phyloP scores from a whole-genome alignment of 2,329 filamentous ascomycete species.

The Trichoderma oligosporum region DNA sequence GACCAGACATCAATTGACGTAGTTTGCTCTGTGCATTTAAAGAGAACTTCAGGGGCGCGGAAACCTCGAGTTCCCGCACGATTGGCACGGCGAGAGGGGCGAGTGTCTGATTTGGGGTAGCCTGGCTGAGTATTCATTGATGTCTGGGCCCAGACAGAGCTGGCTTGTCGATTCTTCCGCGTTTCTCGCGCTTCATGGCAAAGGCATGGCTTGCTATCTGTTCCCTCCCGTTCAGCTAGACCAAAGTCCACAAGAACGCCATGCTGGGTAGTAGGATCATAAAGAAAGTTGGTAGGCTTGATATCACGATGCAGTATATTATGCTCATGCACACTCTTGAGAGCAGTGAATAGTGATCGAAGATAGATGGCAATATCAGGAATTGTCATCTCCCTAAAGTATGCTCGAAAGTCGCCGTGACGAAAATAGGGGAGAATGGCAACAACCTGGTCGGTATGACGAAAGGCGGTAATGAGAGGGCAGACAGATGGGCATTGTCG shows the following conservation, averaged over 20 bases:
- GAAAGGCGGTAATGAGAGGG: slow-evolving; percentile 94
- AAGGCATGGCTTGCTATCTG: slow-evolving; percentile 74
- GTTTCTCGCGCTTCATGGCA: slow-evolving; percentile 65
- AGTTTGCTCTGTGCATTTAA: slow-evolving; percentile 94
- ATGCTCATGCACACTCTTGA: slow-evolving; percentile 76
- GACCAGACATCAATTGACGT: slow-evolving; percentile 97
- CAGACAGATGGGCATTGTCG: slow-evolving; percentile 81
- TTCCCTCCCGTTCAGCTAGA: slow-evolving; percentile 80
- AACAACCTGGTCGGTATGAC: slow-evolving; percentile 88
- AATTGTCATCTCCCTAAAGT: slow-evolving; percentile 87
- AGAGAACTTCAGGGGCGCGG: slow-evolving; percentile 89
- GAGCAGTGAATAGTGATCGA: slow-evolving; percentile 77
- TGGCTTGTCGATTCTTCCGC: slow-evolving; percentile 57
- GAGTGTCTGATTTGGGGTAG: slow-evolving; percentile 85
- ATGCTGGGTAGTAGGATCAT: slow-evolving; percentile 73
- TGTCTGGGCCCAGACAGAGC: slow-evolving; percentile 55
- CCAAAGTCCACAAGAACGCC: slow-evolving; percentile 98
- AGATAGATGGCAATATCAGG: slow-evolving; percentile 88
- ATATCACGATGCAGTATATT: slow-evolving; percentile 92
- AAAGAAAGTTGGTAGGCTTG: slow-evolving; percentile 96
- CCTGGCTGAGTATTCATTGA: slow-evolving; percentile 53
- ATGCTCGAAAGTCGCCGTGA: slow-evolving; percentile 89
- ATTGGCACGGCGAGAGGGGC: slow-evolving; percentile 85
- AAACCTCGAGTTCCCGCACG: slow-evolving; percentile 93
- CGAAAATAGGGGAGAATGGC: slow-evolving; percentile 94